Evolutionary conservation across 106 monocot genomes (phyloP).

Genomic region (Dendrobium catenatum): DNA sequence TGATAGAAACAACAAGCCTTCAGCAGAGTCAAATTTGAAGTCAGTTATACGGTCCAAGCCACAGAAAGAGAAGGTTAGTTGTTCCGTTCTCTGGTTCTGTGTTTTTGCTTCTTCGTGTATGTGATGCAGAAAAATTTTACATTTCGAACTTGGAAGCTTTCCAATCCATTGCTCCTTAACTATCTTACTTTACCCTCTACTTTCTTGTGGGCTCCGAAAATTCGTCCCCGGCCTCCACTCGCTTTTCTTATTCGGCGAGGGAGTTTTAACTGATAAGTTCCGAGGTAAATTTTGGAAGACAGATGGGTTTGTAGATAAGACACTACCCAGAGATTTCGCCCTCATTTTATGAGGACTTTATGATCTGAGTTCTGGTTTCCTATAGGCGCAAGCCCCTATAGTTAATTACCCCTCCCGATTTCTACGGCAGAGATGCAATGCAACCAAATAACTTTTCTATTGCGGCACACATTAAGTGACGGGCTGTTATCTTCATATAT

Average conservation of each 20-base stretch:
- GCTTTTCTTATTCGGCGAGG: too few species aligned
- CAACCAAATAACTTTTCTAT: background rate
- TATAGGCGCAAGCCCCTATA: too few species aligned
- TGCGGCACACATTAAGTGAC: background rate
- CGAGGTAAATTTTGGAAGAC: too few species aligned
- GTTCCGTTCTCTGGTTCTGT: background rate
- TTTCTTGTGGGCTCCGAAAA: background rate
- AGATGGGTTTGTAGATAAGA: too few species aligned
- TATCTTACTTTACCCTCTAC: background rate
- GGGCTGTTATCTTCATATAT: background rate
- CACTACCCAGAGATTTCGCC: too few species aligned
- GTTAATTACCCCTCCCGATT: too few species aligned
- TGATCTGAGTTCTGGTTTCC: too few species aligned
- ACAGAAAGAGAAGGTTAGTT: constrained; percentile 3
- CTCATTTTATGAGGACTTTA: too few species aligned
- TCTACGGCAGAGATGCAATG: background rate
- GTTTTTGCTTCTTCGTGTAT: background rate
- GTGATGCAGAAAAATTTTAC: background rate
- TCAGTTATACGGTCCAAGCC: too few species aligned
- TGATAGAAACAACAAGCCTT: constrained; percentile 15
- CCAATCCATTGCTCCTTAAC: background rate
- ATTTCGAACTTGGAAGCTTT: background rate
- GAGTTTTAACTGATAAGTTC: too few species aligned
- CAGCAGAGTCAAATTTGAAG: constrained; percentile 7
- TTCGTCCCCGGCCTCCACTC: too few species aligned